Conservation (phyloP, 1,284 basidiomycete genomes). For the Rhizopogon parksii region DNA sequence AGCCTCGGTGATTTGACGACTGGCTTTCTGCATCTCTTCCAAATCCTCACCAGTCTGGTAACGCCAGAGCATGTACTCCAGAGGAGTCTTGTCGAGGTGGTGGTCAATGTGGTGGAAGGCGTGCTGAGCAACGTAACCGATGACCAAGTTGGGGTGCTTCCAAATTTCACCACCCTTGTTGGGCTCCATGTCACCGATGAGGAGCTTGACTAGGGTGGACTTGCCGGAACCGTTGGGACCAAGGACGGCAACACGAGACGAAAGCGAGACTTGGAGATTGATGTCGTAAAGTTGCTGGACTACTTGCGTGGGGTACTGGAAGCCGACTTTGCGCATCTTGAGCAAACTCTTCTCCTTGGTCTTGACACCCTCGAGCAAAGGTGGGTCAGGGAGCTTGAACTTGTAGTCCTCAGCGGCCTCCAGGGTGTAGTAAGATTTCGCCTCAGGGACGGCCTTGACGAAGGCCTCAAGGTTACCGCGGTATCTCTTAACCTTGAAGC, state of each 20-base stretch:
- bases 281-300: conserved; percentile 93
- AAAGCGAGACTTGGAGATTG: conserved; percentile 92
- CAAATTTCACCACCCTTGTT: conserved; percentile 96
- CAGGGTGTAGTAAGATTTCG: conserved; percentile 96
- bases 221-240: conserved; percentile 98
- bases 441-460: conserved; percentile 92
- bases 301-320: conserved; percentile 87
- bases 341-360: conserved; percentile 97
- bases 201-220: conserved; percentile 97
- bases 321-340: conserved; percentile 97
- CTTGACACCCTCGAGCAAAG: conserved; percentile 98
- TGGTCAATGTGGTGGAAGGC: conserved; percentile 99
- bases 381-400: conserved; percentile 94
- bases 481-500: conserved; percentile 98
- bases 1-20: conserved; percentile 80
- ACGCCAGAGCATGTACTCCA: conserved; percentile 99
- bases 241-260: conserved; percentile 93
- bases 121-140: conserved; percentile 97
- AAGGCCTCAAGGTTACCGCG: conserved; percentile 97
- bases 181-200: conserved; percentile 95
- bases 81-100: conserved; percentile 96
- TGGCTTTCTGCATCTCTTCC: conserved; percentile 92
- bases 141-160: conserved; percentile 99
- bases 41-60: conserved; percentile 99
- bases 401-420: conserved; percentile 92